Conservation (phyloP, 225 moss, liverwort and hornwort genomes). For the Climacium dendroides region DNA sequence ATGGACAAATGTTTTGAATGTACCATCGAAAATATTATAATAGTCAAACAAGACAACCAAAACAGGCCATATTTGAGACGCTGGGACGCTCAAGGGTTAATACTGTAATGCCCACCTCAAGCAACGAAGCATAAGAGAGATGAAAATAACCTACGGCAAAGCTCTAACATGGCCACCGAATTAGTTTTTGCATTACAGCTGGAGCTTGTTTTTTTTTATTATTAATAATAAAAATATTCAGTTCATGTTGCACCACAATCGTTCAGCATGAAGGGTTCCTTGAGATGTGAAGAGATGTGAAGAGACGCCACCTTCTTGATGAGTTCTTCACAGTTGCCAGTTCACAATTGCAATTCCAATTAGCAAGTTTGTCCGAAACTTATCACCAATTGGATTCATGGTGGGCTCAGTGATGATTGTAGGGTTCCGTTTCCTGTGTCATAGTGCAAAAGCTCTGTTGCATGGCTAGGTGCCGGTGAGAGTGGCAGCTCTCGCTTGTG, state of each 20-base stretch:
- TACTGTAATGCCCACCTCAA: neutral
- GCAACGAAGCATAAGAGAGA: neutral
- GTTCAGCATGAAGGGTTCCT: neutral
- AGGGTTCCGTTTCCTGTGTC: neutral
- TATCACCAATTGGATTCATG: neutral
- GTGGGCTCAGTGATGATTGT: neutral
- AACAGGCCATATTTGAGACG: too few species aligned
- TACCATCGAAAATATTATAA: too few species aligned
- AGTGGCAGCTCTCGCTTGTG: neutral
- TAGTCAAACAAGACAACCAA: too few species aligned
- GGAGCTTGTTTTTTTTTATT: too few species aligned
- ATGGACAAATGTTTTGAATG: too few species aligned
- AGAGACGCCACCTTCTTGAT: slow-evolving; percentile 7
- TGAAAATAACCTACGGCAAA: neutral
- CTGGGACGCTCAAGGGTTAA: too few species aligned
- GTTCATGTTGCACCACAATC: neutral
- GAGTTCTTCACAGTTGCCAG: neutral
- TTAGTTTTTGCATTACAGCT: neutral
- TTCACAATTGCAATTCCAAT: neutral
- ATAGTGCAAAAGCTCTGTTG: neutral
- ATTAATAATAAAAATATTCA: neutral
- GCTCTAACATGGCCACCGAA: neutral
- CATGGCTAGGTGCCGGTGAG: neutral
- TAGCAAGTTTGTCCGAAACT: neutral
- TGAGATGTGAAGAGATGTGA: slow-evolving; percentile 20